Evolutionary conservation across 2,329 filamentous ascomycete genomes (phyloP), one percentile per base, ranked within the genome.

Genomic region (Alternaria triticina): DNA sequence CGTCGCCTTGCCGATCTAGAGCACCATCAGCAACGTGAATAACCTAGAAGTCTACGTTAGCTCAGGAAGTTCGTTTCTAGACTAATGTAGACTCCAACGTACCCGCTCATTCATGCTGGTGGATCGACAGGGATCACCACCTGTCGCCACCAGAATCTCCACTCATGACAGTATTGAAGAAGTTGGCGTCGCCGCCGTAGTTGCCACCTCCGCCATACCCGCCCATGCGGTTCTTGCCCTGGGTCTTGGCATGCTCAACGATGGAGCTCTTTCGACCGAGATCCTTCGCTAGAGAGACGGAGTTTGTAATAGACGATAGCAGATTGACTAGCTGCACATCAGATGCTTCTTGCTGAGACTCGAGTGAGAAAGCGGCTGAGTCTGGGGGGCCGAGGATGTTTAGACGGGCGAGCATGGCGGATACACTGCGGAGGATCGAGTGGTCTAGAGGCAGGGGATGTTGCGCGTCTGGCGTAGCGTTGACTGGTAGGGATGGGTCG

Each of bases 381-480:
- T 92, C 86, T 3, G 90, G 85, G 4, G 95, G 93, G 5, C 91
- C 89, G 57, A 97, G 87, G 17, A 98, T 89, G 43, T 91, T 91
- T 27, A 97, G 86, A 55, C 95, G 91, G 54, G 90, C 90, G 66
- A 97, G 87, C 44, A 97, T 89, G 2, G 94, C 91, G 74, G 94
- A 92, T 67, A 97, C 93, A 67, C 93, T 93, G 65, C 96, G 93
- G 30, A 99, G 88, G 45, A 97, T 90, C 2, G 89, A 86, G 74
- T 93, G 87, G 7, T 93, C 78, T 74, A 85, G 72, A 63, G 83
- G 60, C 66, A 82, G 66, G 63, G 70, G 64, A 17, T 73, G 57
- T 45, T 72, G 55, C 23, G 70, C 64, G 51, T 75, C 68, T 59
- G 75, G 57, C n/a, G 77, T 72, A 10, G 74, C 71, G 59, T 66